phyloP scores from a whole-genome alignment of 1,139 yeast genomes.

The Pichia sp. region DNA sequence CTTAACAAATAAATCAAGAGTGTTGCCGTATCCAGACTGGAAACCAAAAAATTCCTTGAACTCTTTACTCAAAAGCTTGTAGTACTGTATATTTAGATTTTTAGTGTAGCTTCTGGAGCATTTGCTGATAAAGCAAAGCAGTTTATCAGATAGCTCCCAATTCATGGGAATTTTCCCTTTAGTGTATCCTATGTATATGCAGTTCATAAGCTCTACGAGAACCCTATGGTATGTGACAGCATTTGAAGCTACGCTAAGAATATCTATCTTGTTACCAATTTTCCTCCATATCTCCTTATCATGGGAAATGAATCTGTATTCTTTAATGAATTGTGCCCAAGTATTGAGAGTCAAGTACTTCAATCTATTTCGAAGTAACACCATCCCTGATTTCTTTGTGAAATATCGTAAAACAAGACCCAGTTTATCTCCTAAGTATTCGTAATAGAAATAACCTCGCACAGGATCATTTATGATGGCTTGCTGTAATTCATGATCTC shows the following conservation, averaged over 20 bases:
- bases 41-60: slow-evolving; percentile 17
- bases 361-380: background rate
- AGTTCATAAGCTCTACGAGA: slow-evolving; percentile 7
- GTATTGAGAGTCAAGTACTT: background rate
- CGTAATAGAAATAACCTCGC: slow-evolving; percentile 12
- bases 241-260: background rate
- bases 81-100: slow-evolving; percentile 18
- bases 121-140: background rate
- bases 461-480: slow-evolving; percentile 9
- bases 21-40: slow-evolving; percentile 11
- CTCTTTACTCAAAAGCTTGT: slow-evolving; percentile 21
- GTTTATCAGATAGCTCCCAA: background rate
- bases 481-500: slow-evolving; percentile 4
- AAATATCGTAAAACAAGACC: background rate
- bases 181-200: slow-evolving; percentile 7
- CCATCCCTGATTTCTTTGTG: background rate
- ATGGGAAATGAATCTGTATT: background rate
- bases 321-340: slow-evolving; percentile 7
- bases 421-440: slow-evolving; percentile 8
- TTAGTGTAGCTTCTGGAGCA: background rate
- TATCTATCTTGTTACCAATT: slow-evolving; percentile 3
- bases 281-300: slow-evolving; percentile 9
- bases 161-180: background rate
- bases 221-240: slow-evolving; percentile 6
- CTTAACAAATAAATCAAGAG: slow-evolving; percentile 18